Evolutionary conservation across 805 yeast genomes (phyloP).

Genomic region (Spathaspora hagerdaliae): DNA sequence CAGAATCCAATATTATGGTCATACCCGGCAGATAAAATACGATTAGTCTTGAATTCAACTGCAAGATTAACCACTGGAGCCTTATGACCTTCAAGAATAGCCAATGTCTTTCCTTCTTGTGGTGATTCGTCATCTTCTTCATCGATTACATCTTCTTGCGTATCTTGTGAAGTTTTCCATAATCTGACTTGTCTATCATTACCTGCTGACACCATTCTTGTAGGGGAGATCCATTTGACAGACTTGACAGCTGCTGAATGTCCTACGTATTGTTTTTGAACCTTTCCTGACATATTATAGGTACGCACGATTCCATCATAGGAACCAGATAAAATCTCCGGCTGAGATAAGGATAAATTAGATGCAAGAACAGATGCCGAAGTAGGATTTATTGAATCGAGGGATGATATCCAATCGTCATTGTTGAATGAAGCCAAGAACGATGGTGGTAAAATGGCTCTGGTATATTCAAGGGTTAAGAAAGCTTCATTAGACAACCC

Average conservation of each 20-base stretch:
- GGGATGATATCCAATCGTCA: constrained; percentile 93
- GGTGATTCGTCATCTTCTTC: constrained; percentile 32
- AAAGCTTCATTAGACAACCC: constrained; percentile 82
- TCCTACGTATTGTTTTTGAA: constrained; percentile 77
- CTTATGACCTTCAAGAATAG: constrained; percentile 85
- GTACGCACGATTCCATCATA: constrained; percentile 94
- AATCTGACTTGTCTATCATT: constrained; percentile 84
- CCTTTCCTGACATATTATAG: constrained; percentile 77
- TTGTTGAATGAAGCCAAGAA: constrained; percentile 82
- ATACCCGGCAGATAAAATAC: constrained; percentile 79
- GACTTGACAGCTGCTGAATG: constrained; percentile 85
- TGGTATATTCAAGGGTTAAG: constrained; percentile 79
- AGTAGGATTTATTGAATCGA: constrained; percentile 46
- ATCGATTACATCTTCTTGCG: constrained; percentile 36
- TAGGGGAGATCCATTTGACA: constrained; percentile 73
- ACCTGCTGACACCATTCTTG: constrained; percentile 79
- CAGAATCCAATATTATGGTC: constrained; percentile 81
- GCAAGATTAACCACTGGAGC: constrained; percentile 80
- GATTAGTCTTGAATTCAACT: constrained; percentile 47
- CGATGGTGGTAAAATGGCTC: constrained; percentile 93
- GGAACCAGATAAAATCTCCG: constrained; percentile 77
- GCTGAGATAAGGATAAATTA: constrained; percentile 26
- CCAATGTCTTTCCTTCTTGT: constrained; percentile 71
- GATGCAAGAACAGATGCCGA: constrained; percentile 19
- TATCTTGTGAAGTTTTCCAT: constrained; percentile 68